phyloP scores from a whole-genome alignment of 2,329 filamentous ascomycete genomes.

The Botrytis elliptica region DNA sequence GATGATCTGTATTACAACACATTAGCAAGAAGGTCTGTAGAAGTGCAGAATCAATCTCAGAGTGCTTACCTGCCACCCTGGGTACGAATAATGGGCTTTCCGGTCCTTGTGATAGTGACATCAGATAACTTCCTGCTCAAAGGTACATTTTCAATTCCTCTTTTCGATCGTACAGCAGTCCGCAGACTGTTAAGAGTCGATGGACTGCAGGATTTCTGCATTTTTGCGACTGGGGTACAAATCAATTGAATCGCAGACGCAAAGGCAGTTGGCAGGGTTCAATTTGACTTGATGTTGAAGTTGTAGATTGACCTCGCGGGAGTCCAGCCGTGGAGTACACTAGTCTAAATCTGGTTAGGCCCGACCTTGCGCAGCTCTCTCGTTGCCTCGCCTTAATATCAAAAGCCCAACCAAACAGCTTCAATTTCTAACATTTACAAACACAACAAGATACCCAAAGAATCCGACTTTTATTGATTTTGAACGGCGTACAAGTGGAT shows the following conservation, averaged over 20 bases:
- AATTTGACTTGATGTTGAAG: slow-evolving; percentile 24
- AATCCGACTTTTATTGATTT: not conserved
- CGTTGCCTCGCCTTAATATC: slow-evolving; percentile 23
- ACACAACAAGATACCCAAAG: slow-evolving; percentile 17
- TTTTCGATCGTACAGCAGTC: slow-evolving; percentile 52
- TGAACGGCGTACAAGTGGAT: not conserved
- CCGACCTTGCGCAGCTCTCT: slow-evolving; percentile 22
- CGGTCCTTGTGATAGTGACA: slow-evolving; percentile 89
- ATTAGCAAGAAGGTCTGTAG: slow-evolving; percentile 37
- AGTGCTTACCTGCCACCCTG: slow-evolving; percentile 79
- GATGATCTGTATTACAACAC: slow-evolving; percentile 60
- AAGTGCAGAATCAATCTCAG: not conserved
- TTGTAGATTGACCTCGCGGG: slow-evolving; percentile 23
- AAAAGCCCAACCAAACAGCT: slow-evolving; percentile 19
- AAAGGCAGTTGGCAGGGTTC: slow-evolving; percentile 19
- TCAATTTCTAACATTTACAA: slow-evolving; percentile 11
- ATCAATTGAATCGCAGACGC: slow-evolving; percentile 28
- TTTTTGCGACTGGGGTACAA: slow-evolving; percentile 33
- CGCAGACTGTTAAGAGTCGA: slow-evolving; percentile 56
- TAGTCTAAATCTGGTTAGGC: slow-evolving; percentile 16
- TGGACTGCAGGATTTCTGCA: slow-evolving; percentile 43
- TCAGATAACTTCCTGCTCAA: slow-evolving; percentile 66
- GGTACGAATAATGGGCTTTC: slow-evolving; percentile 87
- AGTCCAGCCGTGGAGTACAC: slow-evolving; percentile 17
- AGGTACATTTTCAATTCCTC: slow-evolving; percentile 44